Conservation (phyloP, 306 rosid species). For the Ceratonia siliqua region DNA sequence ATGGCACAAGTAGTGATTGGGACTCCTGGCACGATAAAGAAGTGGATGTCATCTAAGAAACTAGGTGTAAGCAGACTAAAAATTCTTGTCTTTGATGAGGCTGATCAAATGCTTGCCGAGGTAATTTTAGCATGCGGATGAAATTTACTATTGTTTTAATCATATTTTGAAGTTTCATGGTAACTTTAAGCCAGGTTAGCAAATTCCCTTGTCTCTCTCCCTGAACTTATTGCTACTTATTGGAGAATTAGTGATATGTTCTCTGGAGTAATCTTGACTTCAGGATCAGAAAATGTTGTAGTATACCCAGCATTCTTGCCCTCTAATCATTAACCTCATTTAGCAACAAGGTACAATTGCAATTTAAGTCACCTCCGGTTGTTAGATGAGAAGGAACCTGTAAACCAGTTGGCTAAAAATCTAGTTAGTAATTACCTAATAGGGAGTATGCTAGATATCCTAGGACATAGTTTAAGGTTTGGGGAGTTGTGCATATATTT, state of each 20-base stretch:
- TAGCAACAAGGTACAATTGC: background rate
- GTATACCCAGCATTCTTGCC: background rate
- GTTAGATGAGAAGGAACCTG: background rate
- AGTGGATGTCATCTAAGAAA: slow-evolving; percentile 61
- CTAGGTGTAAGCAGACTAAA: slow-evolving; percentile 48
- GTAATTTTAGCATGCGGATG: slow-evolving; percentile 29
- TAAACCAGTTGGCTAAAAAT: background rate
- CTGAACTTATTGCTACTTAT: background rate
- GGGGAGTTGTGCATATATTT: background rate
- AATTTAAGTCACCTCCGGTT: too few species aligned
- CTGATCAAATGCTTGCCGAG: slow-evolving; percentile 89
- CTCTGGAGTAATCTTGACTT: background rate
- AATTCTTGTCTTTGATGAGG: slow-evolving; percentile 94
- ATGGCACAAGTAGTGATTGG: slow-evolving; percentile 87
- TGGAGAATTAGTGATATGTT: background rate
- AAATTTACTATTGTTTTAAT: background rate
- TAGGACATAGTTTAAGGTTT: background rate
- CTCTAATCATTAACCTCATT: background rate
- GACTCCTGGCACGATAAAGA: slow-evolving; percentile 87
- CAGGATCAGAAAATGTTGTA: background rate
- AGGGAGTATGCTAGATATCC: background rate
- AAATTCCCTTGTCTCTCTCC: background rate
- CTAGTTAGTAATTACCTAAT: background rate
- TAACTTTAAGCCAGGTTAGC: background rate
- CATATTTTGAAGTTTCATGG: background rate